Evolutionary conservation across 306 rosid genomes (phyloP).

Genomic region (Rosa lucieae): DNA sequence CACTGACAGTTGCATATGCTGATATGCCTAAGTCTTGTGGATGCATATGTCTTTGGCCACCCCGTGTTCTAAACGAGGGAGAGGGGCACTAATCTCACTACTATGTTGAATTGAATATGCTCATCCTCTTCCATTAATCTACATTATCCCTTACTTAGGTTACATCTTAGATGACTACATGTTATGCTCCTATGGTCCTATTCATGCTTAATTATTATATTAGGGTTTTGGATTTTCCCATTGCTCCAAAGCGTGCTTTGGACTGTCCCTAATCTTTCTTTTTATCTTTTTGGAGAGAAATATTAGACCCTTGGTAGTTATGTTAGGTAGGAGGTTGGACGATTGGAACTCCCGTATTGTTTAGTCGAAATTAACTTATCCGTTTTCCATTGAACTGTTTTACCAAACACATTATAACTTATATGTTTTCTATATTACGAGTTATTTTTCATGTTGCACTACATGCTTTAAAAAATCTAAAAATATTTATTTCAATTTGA

Average conservation of each 20-base stretch:
- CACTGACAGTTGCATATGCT: constrained; percentile 24
- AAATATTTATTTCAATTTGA: not conserved
- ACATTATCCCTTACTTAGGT: constrained; percentile 68
- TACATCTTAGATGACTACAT: constrained; percentile 39
- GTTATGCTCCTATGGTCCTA: not conserved
- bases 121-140: constrained; percentile 36
- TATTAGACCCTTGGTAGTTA: constrained; percentile 2
- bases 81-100: not conserved
- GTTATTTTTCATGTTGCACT: no score
- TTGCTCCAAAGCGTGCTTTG: constrained; percentile 18
- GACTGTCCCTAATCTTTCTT: not conserved
- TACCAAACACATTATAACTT: not conserved
- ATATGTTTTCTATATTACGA: no score
- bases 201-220: not conserved
- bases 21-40: constrained; percentile 7
- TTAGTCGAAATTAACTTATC: not conserved
- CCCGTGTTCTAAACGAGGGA: constrained; percentile 6
- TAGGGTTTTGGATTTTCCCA: constrained; percentile 3
- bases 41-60: constrained; percentile 10
- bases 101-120: constrained; percentile 32
- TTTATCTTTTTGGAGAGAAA: not conserved
- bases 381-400: not conserved
- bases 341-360: not conserved
- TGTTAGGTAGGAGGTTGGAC: constrained; percentile 4
- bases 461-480: not conserved